Evolutionary conservation across 2,329 filamentous ascomycete genomes (phyloP).

Genomic region (Aquanectria penicillioides): DNA sequence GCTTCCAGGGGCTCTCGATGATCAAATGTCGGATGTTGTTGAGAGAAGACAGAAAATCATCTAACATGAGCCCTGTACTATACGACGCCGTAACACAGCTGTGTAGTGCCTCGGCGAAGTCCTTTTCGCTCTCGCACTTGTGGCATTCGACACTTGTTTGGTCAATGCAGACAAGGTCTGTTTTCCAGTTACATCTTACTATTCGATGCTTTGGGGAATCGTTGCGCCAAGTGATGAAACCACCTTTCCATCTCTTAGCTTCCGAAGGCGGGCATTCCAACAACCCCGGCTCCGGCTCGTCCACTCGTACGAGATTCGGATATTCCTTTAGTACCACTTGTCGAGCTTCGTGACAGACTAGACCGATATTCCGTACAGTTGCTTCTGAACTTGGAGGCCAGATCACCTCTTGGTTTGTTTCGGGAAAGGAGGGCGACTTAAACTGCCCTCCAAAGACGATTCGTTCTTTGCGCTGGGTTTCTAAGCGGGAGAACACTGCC

Average conservation of each 20-base stretch:
- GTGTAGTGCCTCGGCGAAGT: not conserved
- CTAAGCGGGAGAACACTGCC: not conserved
- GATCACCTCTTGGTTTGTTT: not conserved
- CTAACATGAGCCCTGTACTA: not conserved
- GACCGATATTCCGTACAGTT: not conserved
- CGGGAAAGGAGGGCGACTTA: not conserved
- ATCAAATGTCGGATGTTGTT: conserved; percentile 1
- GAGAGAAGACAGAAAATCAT: not conserved
- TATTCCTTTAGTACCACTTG: not conserved
- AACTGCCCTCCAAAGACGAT: conserved; percentile 19
- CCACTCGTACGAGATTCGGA: conserved; percentile 7
- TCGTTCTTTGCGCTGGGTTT: not conserved
- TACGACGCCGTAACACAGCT: not conserved
- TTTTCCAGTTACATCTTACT: not conserved
- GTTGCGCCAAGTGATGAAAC: not conserved
- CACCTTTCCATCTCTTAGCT: not conserved
- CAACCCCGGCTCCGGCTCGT: not conserved
- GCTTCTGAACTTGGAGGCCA: not conserved
- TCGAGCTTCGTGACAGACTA: conserved; percentile 11
- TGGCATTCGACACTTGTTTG: not conserved
- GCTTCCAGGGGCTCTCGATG: conserved; percentile 6
- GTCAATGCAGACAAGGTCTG: conserved; percentile 9
- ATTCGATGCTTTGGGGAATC: not conserved
- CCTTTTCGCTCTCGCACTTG: not conserved
- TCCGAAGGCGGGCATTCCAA: not conserved